These are phyloP conservation scores for Annona squamosa DNA, from an alignment of 164 flowering plant genomes.

Conservation along the genomic window DNA sequence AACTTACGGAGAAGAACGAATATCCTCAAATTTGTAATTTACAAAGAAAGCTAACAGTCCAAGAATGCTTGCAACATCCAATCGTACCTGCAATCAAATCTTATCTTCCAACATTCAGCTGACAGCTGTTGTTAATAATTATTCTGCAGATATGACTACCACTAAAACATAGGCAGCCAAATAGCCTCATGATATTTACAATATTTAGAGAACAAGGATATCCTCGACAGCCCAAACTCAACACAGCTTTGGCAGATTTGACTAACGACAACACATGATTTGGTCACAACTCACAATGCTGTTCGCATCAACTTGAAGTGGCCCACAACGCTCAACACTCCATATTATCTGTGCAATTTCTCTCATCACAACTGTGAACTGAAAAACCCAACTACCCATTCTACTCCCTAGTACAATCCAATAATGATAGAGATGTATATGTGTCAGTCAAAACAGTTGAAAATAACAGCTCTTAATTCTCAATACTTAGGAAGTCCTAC, in stretches of 20 bases:
- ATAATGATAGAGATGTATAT: background rate
- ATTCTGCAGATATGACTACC: background rate
- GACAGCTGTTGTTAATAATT: background rate
- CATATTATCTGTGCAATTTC: too few relatives aligned
- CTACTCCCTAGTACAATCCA: background rate
- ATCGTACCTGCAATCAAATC: slow-evolving; percentile 57
- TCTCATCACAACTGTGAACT: background rate
- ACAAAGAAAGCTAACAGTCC: slow-evolving; percentile 86
- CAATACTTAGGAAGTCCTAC: slow-evolving; percentile 31
- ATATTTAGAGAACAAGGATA: background rate
- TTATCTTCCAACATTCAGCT: slow-evolving; percentile 8
- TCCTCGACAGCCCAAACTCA: background rate
- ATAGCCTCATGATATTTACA: background rate
- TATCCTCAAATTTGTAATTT: slow-evolving; percentile 86
- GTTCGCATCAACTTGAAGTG: background rate
- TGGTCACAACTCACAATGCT: background rate
- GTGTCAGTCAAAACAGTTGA: background rate
- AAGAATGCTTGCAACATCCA: slow-evolving; percentile 74
- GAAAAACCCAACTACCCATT: background rate
- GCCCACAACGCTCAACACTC: background rate
- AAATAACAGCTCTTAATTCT: background rate
- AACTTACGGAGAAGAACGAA: slow-evolving; percentile 79
- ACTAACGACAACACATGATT: background rate
- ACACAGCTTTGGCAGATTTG: background rate
- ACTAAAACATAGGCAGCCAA: background rate